Conservation (phyloP, 75 land plant species). For the Chamaecyparis obtusa region DNA sequence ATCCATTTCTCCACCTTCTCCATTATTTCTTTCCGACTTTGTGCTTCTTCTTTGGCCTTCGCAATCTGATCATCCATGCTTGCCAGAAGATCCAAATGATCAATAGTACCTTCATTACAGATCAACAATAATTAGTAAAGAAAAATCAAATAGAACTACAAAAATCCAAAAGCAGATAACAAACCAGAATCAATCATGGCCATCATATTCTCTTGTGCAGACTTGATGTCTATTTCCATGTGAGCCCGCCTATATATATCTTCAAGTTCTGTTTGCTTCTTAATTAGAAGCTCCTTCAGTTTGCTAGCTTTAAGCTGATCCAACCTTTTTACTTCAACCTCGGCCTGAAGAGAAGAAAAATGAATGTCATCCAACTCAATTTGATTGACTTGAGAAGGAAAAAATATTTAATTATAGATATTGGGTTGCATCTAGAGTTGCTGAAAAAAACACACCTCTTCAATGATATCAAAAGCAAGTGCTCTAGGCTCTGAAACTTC, state of each 20-base stretch:
- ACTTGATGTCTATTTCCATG: conserved; percentile 23
- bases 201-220: conserved; percentile 20
- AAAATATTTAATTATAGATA: neutral
- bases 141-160: neutral
- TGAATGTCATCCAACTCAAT: neutral
- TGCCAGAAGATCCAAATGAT: conserved; percentile 12
- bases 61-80: conserved; percentile 37
- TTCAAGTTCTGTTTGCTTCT: conserved; percentile 27
- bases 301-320: conserved; percentile 22
- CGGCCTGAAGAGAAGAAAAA: conserved; percentile 22
- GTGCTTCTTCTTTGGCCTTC: conserved; percentile 40
- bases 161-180: neutral
- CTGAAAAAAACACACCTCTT: conserved; percentile 27
- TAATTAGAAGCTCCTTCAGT: conserved; percentile 27
- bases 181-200: conserved; percentile 41
- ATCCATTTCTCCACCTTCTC: conserved; percentile 49
- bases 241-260: conserved; percentile 28
- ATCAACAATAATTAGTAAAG: neutral
- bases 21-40: conserved; percentile 39
- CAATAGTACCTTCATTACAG: conserved; percentile 30
- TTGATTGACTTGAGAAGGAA: neutral
- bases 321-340: conserved; percentile 26
- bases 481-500: conserved; percentile 34
- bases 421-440: neutral
- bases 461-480: conserved; percentile 39